A percentile compares a stretch with the other conserved stretches of the same genome.
Evolutionary conservation across 345 rosid species (phyloP).

Genomic region (Hibiscus mutabilis): DNA sequence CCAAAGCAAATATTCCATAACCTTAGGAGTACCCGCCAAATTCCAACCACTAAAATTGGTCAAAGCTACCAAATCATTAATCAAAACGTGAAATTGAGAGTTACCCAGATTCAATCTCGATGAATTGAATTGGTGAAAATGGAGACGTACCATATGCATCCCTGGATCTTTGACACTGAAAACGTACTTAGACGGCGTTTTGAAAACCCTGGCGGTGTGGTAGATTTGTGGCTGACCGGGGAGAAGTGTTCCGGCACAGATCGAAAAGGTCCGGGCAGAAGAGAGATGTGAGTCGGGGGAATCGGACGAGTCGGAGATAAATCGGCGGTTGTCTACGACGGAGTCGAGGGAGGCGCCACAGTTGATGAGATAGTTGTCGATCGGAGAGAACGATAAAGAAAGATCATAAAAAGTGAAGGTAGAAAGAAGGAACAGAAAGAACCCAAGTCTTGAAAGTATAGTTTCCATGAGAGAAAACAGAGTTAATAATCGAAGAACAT

Average conservation of each 20-base stretch:
- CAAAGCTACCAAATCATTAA: constrained; percentile 55
- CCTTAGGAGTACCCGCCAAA: constrained; percentile 18
- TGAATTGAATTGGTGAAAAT: constrained; percentile 47
- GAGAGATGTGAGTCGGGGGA: constrained; percentile 22
- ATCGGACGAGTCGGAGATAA: constrained; percentile 40
- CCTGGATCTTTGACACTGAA: constrained; percentile 58
- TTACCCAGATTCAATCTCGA: constrained; percentile 28
- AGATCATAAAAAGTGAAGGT: constrained; percentile 13
- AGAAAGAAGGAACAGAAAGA: constrained; percentile 15
- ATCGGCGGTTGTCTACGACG: constrained; percentile 51
- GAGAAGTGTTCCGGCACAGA: constrained; percentile 21
- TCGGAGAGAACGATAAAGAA: constrained; percentile 38
- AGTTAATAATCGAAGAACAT: background rate
- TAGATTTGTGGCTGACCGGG: constrained; percentile 41
- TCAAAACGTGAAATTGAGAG: constrained; percentile 72
- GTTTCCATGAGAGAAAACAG: constrained; percentile 20
- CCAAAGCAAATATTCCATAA: constrained; percentile 65
- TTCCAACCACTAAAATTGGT: constrained; percentile 46
- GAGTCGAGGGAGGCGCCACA: constrained; percentile 63
- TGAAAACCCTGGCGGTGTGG: constrained; percentile 57
- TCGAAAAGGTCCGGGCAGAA: constrained; percentile 31
- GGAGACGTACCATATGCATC: constrained; percentile 71
- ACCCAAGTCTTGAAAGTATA: background rate
- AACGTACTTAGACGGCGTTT: constrained; percentile 48
- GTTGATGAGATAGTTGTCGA: constrained; percentile 55